A percentile compares a stretch with the other conserved stretches of the same genome.
Evolutionary conservation across 768 basidiomycete genomes (phyloP).

Genomic region (Gautieria morchelliformis): DNA sequence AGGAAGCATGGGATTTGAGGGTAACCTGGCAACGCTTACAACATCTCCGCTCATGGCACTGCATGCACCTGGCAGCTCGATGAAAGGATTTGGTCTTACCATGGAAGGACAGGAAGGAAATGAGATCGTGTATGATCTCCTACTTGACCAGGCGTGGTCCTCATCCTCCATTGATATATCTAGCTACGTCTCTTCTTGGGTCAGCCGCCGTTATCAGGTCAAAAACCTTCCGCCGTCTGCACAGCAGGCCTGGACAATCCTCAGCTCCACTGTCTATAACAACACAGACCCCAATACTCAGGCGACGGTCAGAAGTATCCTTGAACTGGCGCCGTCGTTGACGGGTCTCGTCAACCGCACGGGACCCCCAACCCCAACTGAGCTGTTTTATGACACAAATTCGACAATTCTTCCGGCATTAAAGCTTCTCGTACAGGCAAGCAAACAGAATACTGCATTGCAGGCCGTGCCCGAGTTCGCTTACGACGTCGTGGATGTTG

Average conservation of each 20-base stretch:
- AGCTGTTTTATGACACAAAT: conserved; percentile 29
- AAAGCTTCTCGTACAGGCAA: conserved; percentile 9
- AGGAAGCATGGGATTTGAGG: conserved; percentile 29
- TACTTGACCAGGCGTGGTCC: conserved; percentile 35
- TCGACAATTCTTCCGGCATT: conserved; percentile 11
- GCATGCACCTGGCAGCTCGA: conserved; percentile 20
- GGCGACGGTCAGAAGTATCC: conserved; percentile 27
- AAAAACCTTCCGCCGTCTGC: conserved; percentile 16
- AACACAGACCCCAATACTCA: conserved; percentile 25
- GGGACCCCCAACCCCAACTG: conserved; percentile 25
- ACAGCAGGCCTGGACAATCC: conserved; percentile 26
- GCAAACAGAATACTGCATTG: conserved; percentile 14
- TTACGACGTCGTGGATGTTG: conserved; percentile 30
- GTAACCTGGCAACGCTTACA: conserved; percentile 28
- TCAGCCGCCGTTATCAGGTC: conserved; percentile 26
- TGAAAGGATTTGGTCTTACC: conserved; percentile 31
- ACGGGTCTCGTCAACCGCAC: conserved; percentile 25
- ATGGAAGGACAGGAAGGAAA: conserved; percentile 35
- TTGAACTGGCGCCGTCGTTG: conserved; percentile 27
- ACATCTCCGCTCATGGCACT: conserved; percentile 24
- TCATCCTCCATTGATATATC: conserved; percentile 22
- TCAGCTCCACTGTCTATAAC: conserved; percentile 29
- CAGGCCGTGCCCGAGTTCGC: conserved; percentile 23
- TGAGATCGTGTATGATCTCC: conserved; percentile 32
- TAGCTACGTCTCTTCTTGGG: conserved; percentile 25